phyloP scores from a whole-genome alignment of 2,329 filamentous ascomycete species.

The Botrytis porri region DNA sequence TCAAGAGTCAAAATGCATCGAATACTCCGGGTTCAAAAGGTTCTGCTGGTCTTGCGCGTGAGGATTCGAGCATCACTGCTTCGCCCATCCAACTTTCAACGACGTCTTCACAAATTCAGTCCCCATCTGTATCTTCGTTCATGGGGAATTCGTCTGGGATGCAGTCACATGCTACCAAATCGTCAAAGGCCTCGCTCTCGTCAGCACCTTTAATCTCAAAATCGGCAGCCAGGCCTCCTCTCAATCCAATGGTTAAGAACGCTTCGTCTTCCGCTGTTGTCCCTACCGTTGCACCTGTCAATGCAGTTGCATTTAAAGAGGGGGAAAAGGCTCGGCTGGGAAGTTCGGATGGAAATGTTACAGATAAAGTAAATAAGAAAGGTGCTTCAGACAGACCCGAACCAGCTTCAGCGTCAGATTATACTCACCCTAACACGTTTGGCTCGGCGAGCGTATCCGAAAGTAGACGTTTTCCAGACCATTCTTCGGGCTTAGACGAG shows the following conservation, averaged over 20 bases:
- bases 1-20: conserved; percentile 42
- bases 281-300: conserved; percentile 49
- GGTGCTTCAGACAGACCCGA: background rate
- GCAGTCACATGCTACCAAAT: conserved; percentile 35
- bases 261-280: conserved; percentile 34
- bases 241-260: conserved; percentile 36
- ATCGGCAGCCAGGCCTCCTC: conserved; percentile 31
- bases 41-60: conserved; percentile 43
- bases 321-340: conserved; percentile 45
- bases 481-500: conserved; percentile 26
- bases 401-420: conserved; percentile 7
- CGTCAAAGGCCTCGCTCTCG: conserved; percentile 35
- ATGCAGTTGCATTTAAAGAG: conserved; percentile 49
- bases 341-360: conserved; percentile 9
- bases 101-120: conserved; percentile 36
- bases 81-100: conserved; percentile 36
- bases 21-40: conserved; percentile 44
- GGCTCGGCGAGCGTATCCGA: conserved; percentile 26
- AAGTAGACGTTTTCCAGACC: conserved; percentile 19
- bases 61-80: conserved; percentile 41
- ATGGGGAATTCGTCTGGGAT: conserved; percentile 33
- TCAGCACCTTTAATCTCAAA: conserved; percentile 35
- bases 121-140: conserved; percentile 35
- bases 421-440: conserved; percentile 24
- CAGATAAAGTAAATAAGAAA: conserved; percentile 18